Conservation (phyloP, 805 yeast genomes). For the Hanseniaspora thailandica region DNA sequence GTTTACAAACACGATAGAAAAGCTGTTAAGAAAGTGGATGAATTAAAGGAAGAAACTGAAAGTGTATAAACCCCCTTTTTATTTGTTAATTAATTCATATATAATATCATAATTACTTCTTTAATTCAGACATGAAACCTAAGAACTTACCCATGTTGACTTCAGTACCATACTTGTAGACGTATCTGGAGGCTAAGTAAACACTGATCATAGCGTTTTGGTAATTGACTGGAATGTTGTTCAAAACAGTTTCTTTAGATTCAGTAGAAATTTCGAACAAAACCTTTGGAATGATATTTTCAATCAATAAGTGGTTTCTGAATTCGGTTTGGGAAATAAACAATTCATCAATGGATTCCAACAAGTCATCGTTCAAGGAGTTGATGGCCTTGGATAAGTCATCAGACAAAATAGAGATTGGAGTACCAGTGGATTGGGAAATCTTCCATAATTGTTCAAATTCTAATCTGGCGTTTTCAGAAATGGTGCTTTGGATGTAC, state of each 20-base stretch:
- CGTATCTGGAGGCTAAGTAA: conserved; percentile 71
- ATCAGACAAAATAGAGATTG: conserved; percentile 64
- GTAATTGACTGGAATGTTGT: conserved; percentile 77
- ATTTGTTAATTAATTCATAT: background rate
- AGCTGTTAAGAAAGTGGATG: background rate
- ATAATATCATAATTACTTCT: conserved; percentile 28
- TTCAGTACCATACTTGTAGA: conserved; percentile 67
- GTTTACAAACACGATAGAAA: background rate
- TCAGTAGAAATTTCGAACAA: conserved; percentile 56
- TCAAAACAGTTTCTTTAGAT: conserved; percentile 42
- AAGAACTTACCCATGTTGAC: conserved; percentile 70
- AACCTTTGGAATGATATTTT: conserved; percentile 65
- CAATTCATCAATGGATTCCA: conserved; percentile 56
- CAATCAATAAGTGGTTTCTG: conserved; percentile 57
- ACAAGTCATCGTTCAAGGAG: conserved; percentile 73
- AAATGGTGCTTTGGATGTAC: conserved; percentile 67
- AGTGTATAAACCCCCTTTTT: conserved; percentile 13
- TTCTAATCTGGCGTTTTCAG: conserved; percentile 68
- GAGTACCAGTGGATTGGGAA: conserved; percentile 48
- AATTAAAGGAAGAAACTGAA: background rate
- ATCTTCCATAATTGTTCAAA: conserved; percentile 80
- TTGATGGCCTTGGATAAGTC: conserved; percentile 72
- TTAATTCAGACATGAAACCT: conserved; percentile 51
- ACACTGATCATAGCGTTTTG: conserved; percentile 82
- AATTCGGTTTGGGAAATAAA: conserved; percentile 72